Evolutionary conservation across 139 green algal genomes (phyloP).

Genomic region (Coccomyxa sp.): DNA sequence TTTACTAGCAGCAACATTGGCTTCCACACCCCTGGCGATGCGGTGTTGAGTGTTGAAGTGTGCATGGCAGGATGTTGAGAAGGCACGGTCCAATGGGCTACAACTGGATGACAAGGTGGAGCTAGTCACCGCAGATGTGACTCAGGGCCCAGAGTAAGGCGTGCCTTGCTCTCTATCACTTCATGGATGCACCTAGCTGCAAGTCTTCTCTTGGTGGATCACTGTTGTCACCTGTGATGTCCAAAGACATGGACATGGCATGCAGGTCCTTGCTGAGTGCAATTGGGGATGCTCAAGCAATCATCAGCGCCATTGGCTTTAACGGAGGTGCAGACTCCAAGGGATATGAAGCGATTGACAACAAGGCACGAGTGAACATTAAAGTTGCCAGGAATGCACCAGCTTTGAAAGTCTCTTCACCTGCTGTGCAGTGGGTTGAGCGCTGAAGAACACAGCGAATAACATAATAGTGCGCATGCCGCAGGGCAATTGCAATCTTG

Average conservation of each 20-base stretch:
- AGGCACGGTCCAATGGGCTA: slow-evolving; percentile 38
- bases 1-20: not conserved
- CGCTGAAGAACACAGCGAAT: not conserved
- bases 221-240: not conserved
- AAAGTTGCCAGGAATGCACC: too few relatives aligned
- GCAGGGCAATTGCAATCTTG: slow-evolving; percentile 58
- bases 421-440: not conserved
- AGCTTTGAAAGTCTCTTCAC: not conserved
- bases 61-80: slow-evolving; percentile 39
- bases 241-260: too few relatives aligned
- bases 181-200: not conserved
- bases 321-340: slow-evolving; percentile 8
- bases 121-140: slow-evolving; percentile 48
- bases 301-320: slow-evolving; percentile 52
- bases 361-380: too few relatives aligned
- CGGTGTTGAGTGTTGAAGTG: not conserved
- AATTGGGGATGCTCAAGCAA: slow-evolving; percentile 41
- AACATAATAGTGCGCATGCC: not conserved
- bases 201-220: too few relatives aligned
- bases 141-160: slow-evolving; percentile 26
- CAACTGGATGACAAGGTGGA: slow-evolving; percentile 24
- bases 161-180: not conserved
- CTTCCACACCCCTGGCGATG: too few relatives aligned
- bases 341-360: not conserved
- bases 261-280: slow-evolving; percentile 32